These are phyloP conservation scores for Agaricus subrufescens DNA, from an alignment of 768 basidiomycete species.

Conservation along the genomic window DNA sequence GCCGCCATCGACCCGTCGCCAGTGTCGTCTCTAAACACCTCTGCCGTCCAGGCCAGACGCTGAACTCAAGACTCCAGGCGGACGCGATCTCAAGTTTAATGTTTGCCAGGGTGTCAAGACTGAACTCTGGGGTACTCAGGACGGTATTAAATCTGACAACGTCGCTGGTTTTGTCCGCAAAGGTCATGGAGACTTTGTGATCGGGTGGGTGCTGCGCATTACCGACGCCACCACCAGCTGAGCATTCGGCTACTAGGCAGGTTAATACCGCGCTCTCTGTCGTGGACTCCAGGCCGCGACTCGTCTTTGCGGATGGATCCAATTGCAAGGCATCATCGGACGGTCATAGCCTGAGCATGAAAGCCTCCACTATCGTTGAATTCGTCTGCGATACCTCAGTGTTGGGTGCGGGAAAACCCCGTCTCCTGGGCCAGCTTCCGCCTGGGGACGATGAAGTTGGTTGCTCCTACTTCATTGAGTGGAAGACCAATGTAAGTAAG, in stretches of 20 bases:
- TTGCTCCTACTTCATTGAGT: conserved; percentile 83
- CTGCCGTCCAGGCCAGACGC: conserved; percentile 56
- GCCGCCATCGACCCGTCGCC: conserved; percentile 11
- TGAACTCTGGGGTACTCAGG: conserved; percentile 56
- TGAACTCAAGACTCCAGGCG: conserved; percentile 41
- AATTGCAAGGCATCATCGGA: conserved; percentile 46
- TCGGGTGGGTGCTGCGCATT: conserved; percentile 47
- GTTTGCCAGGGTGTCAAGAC: conserved; percentile 53
- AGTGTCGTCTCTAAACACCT: conserved; percentile 5
- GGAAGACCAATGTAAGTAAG: conserved; percentile 69
- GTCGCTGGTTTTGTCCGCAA: conserved; percentile 61
- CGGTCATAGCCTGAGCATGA: conserved; percentile 26
- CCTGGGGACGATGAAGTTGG: conserved; percentile 53
- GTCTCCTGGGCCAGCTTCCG: conserved; percentile 65
- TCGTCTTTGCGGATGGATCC: conserved; percentile 61
- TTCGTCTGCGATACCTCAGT: conserved; percentile 74
- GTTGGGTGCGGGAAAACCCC: conserved; percentile 47
- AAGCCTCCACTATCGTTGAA: conserved; percentile 63
- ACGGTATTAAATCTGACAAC: conserved; percentile 45
- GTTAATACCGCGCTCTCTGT: conserved; percentile 62
- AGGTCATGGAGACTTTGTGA: conserved; percentile 63
- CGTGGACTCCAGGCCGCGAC: conserved; percentile 45
- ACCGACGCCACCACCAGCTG: neutral
- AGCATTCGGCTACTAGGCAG: conserved; percentile 28
- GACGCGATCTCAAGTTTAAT: conserved; percentile 51